phyloP scores from a whole-genome alignment of 495 filamentous ascomycete species.

The Staphylotrichum tortipilum region DNA sequence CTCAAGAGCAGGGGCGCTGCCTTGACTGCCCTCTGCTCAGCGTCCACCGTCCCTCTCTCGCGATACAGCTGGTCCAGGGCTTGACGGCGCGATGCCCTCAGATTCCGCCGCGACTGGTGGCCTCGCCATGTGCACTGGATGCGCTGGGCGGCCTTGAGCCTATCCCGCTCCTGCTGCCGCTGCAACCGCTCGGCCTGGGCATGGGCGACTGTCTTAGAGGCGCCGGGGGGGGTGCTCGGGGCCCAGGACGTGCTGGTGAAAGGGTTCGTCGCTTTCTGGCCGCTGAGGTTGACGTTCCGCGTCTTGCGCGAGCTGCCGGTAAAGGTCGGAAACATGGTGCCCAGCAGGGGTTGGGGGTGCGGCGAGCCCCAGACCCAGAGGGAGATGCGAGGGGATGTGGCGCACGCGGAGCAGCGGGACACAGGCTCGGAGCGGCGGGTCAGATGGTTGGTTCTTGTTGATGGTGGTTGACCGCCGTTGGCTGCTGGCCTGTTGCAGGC shows the following conservation, averaged over 20 bases:
- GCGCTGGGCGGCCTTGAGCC: constrained; percentile 60
- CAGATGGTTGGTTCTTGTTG: too few relatives aligned
- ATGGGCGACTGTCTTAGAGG: constrained; percentile 68
- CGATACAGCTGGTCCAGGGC: constrained; percentile 56
- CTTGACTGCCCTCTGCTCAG: constrained; percentile 18
- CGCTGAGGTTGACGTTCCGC: constrained; percentile 90
- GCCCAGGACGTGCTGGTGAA: constrained; percentile 51
- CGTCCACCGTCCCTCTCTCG: background rate
- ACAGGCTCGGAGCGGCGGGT: too few relatives aligned
- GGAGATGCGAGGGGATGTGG: background rate
- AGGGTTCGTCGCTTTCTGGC: constrained; percentile 62
- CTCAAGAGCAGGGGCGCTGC: constrained; percentile 31
- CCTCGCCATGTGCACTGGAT: constrained; percentile 85
- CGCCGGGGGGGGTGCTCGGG: constrained; percentile 41
- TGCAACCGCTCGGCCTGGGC: constrained; percentile 76
- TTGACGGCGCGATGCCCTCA: constrained; percentile 50
- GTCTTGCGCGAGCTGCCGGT: constrained; percentile 76
- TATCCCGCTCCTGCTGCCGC: constrained; percentile 74
- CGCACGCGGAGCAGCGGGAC: too few relatives aligned
- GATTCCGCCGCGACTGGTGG: constrained; percentile 51
- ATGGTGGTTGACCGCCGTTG: too few relatives aligned
- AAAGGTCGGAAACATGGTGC: constrained; percentile 78
- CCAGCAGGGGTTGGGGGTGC: background rate
- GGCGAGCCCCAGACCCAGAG: background rate
- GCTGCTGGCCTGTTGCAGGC: too few relatives aligned